These are phyloP conservation scores for Magnusiomyces sp. DNA, from an alignment of 1,139 yeast species.

Conservation along the genomic window DNA sequence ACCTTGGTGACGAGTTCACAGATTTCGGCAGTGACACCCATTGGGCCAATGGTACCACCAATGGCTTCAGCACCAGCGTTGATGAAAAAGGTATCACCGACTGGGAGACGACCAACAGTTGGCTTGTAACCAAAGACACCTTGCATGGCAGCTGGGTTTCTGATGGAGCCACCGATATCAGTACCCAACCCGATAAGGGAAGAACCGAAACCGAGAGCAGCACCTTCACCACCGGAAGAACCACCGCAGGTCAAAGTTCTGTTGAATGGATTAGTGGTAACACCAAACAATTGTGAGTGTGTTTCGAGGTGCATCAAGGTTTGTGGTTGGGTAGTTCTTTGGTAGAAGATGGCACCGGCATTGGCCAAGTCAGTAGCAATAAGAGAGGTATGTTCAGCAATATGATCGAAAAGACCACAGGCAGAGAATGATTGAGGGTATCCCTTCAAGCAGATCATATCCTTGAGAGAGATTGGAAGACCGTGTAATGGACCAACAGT, in stretches of 20 bases:
- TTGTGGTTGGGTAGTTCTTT: slow-evolving; percentile 50
- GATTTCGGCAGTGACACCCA: slow-evolving; percentile 46
- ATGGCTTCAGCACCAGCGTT: slow-evolving; percentile 41
- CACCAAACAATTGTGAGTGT: slow-evolving; percentile 24
- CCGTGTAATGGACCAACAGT: slow-evolving; percentile 48
- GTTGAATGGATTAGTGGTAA: slow-evolving; percentile 46
- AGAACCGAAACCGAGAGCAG: slow-evolving; percentile 48
- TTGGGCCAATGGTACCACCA: slow-evolving; percentile 42
- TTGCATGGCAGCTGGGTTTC: slow-evolving; percentile 67
- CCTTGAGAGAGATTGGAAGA: slow-evolving; percentile 42
- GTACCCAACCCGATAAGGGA: slow-evolving; percentile 63
- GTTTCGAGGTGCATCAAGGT: slow-evolving; percentile 47
- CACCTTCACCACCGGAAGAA: slow-evolving; percentile 71
- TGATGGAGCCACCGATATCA: slow-evolving; percentile 73
- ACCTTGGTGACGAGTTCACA: slow-evolving; percentile 47
- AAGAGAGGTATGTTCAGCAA: slow-evolving; percentile 40
- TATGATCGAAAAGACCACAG: slow-evolving; percentile 29
- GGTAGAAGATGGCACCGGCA: slow-evolving; percentile 58
- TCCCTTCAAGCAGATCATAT: slow-evolving; percentile 34
- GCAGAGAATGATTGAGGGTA: slow-evolving; percentile 39
- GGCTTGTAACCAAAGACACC: slow-evolving; percentile 63
- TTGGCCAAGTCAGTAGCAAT: slow-evolving; percentile 46
- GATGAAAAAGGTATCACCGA: slow-evolving; percentile 37
- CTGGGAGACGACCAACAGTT: slow-evolving; percentile 43
- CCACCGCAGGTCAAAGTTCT: slow-evolving; percentile 54